Conservation (phyloP, 805 yeast genomes). For the Hanseniaspora singularis region DNA sequence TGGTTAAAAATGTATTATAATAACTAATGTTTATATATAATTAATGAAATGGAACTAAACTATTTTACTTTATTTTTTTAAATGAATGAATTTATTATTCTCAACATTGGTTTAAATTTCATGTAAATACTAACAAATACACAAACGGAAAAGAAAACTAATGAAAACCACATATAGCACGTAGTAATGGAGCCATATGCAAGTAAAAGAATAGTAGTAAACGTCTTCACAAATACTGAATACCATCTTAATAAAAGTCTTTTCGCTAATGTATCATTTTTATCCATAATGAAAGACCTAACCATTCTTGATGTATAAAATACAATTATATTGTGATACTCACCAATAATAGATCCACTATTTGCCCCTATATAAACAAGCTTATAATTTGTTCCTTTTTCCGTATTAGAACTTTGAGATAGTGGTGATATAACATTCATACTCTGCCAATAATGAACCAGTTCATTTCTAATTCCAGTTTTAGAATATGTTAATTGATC, state of each 20-base stretch:
- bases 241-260: conserved; percentile 15
- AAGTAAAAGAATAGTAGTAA: conserved; percentile 21
- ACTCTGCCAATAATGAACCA: conserved; percentile 21
- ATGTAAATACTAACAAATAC: conserved; percentile 20
- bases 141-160: conserved; percentile 27
- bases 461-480: conserved; percentile 23
- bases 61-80: not conserved
- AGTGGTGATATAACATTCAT: conserved; percentile 18
- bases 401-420: not conserved
- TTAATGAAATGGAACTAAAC: too few relatives aligned
- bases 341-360: conserved; percentile 22
- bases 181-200: conserved; percentile 26
- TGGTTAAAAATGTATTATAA: too few relatives aligned
- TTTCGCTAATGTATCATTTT: conserved; percentile 2
- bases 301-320: conserved; percentile 19
- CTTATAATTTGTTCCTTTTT: conserved; percentile 13
- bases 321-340: conserved; percentile 27
- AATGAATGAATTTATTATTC: not conserved
- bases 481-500: conserved; percentile 25
- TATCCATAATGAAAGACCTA: conserved; percentile 8
- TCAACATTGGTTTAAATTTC: not conserved
- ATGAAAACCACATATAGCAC: conserved; percentile 23
- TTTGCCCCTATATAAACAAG: conserved; percentile 18
- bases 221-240: conserved; percentile 19
- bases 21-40: too few relatives aligned